phyloP scores from a whole-genome alignment of 345 rosid genomes.

The Salix udensis region DNA sequence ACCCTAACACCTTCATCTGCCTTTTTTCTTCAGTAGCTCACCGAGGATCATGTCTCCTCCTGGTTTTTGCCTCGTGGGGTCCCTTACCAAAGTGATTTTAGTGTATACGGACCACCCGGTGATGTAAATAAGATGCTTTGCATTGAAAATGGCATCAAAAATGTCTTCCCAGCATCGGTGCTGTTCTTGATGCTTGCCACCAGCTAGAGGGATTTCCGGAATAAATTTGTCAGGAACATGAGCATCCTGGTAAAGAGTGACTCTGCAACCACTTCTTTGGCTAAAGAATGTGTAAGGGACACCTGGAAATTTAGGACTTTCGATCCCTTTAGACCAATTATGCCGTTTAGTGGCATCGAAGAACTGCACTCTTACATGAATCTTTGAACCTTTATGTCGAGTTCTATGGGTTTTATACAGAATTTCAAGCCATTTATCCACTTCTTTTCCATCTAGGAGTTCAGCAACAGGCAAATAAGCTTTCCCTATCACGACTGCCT shows the following conservation, averaged over 20 bases:
- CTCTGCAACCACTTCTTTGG: slow-evolving; percentile 42
- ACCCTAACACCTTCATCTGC: slow-evolving; percentile 49
- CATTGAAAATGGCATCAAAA: slow-evolving; percentile 41
- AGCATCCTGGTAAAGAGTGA: slow-evolving; percentile 58
- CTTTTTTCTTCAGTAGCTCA: slow-evolving; percentile 49
- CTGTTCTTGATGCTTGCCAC: slow-evolving; percentile 32
- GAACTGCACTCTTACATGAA: slow-evolving; percentile 41
- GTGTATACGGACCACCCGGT: slow-evolving; percentile 54
- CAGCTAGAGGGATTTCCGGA: slow-evolving; percentile 31
- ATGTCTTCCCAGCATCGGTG: slow-evolving; percentile 53
- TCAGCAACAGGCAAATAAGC: slow-evolving; percentile 41
- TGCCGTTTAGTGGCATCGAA: slow-evolving; percentile 23
- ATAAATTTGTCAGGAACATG: slow-evolving; percentile 35
- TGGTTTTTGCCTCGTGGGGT: slow-evolving; percentile 26
- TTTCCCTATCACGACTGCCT: slow-evolving; percentile 34
- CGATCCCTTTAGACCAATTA: slow-evolving; percentile 47
- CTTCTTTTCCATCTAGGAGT: slow-evolving; percentile 37
- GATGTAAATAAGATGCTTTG: slow-evolving; percentile 50
- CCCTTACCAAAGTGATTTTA: slow-evolving; percentile 42
- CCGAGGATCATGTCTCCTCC: slow-evolving; percentile 43
- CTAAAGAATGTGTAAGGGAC: slow-evolving; percentile 47
- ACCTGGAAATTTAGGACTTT: slow-evolving; percentile 35
- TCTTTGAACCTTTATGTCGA: slow-evolving; percentile 25
- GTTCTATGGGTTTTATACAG: slow-evolving; percentile 18
- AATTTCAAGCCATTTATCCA: slow-evolving; percentile 39